Percentiles rank a stretch among this genome's conserved stretches.
Conservation (phyloP, 2,329 filamentous ascomycete genomes). For the Cytospora leucostoma region DNA sequence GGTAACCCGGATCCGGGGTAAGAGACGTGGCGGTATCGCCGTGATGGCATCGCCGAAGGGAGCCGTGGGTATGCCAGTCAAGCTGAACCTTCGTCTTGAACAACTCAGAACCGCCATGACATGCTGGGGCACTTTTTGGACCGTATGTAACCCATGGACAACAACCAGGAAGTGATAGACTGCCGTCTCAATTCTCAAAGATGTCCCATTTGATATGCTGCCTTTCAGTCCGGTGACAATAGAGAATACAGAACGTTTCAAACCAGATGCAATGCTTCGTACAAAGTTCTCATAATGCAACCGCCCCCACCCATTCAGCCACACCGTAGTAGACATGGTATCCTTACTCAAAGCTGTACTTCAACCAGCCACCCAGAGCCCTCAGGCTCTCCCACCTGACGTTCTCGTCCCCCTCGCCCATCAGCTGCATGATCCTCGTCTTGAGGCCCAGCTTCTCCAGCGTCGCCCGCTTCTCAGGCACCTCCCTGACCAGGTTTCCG, state of each 20-base stretch:
- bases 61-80: no score
- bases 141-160: neutral
- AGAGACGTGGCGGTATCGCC: no score
- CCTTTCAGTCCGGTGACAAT: neutral
- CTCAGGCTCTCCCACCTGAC: conserved; percentile 91
- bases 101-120: neutral
- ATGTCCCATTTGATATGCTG: neutral
- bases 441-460: conserved; percentile 86
- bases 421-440: conserved; percentile 86
- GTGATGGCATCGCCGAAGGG: no score
- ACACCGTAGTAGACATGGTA: conserved; percentile 2
- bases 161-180: neutral
- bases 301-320: neutral
- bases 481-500: conserved; percentile 83
- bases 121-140: neutral
- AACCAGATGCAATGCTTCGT: conserved; percentile 25
- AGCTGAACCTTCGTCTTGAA: no score
- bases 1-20: no score
- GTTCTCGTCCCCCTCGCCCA: conserved; percentile 84
- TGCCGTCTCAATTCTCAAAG: neutral
- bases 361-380: conserved; percentile 69
- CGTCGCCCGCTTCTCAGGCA: conserved; percentile 77
- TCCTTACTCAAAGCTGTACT: conserved; percentile 61
- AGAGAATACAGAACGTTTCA: neutral
- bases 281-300: conserved; percentile 21